Evolutionary conservation across 225 moss, liverwort and hornwort species (phyloP).

Genomic region (Pleurozium schreberi): DNA sequence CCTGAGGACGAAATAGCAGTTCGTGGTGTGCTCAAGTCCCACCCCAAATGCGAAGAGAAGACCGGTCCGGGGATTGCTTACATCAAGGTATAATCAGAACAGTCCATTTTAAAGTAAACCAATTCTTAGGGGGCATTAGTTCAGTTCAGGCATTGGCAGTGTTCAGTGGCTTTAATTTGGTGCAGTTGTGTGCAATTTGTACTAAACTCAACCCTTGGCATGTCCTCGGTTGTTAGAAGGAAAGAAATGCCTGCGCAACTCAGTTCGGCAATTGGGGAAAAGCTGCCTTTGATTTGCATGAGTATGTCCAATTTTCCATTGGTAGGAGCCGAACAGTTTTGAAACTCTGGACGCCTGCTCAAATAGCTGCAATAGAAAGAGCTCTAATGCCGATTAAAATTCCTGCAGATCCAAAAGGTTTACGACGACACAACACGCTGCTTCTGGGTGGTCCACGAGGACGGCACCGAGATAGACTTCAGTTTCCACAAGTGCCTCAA

Average conservation of each 20-base stretch:
- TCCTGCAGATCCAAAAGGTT: background rate
- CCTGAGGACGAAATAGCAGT: background rate
- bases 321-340: background rate
- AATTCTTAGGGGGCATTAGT: background rate
- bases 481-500: conserved; percentile 54
- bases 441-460: conserved; percentile 31
- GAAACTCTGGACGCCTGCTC: background rate
- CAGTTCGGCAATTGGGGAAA: background rate
- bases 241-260: background rate
- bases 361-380: background rate
- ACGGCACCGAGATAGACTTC: conserved; percentile 42
- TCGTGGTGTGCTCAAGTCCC: conserved; percentile 24
- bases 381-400: background rate
- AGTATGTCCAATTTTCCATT: background rate
- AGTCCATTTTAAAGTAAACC: background rate
- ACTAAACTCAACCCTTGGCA: background rate
- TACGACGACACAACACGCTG: background rate
- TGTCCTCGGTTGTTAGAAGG: too few species aligned
- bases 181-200: background rate
- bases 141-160: too few species aligned
- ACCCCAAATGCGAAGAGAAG: conserved; percentile 25
- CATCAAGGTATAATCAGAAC: conserved; percentile 34
- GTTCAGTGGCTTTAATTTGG: background rate
- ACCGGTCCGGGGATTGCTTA: conserved; percentile 36
- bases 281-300: background rate